Conservation (phyloP, 306 rosid species). For the Rosa multiflora region DNA sequence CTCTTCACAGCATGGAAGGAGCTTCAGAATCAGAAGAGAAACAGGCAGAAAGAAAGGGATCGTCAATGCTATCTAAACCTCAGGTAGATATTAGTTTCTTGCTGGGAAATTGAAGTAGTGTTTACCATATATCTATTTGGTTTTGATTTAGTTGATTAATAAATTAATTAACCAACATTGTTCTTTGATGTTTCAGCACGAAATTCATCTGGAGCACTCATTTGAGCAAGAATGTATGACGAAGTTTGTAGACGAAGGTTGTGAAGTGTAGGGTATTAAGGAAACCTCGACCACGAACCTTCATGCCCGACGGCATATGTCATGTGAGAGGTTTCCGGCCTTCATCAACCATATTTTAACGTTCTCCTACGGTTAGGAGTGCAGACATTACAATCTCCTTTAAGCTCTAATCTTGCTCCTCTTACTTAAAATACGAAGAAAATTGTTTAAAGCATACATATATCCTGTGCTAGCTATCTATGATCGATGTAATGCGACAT, state of each 20-base stretch:
- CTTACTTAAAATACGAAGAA: background rate
- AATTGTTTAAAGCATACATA: background rate
- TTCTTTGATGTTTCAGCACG: conserved; percentile 13
- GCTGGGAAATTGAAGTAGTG: background rate
- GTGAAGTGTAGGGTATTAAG: background rate
- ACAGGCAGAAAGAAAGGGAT: background rate
- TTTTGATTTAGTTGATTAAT: too few species aligned
- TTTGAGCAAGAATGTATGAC: conserved; percentile 42
- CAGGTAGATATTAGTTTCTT: background rate
- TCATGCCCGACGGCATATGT: conserved; percentile 7
- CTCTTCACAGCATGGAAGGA: background rate
- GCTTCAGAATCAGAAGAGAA: background rate
- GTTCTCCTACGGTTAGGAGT: background rate
- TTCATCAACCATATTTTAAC: background rate
- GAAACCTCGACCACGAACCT: conserved; percentile 37
- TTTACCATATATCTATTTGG: background rate
- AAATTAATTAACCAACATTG: background rate
- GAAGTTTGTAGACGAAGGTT: background rate
- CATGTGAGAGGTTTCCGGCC: background rate
- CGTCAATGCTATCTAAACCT: background rate
- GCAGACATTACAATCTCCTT: background rate
- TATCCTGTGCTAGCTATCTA: background rate
- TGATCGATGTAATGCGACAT: background rate
- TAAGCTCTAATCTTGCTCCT: background rate
- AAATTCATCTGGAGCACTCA: conserved; percentile 41